phyloP scores from a whole-genome alignment of 345 rosid species.

The Lumnitzera littorea region DNA sequence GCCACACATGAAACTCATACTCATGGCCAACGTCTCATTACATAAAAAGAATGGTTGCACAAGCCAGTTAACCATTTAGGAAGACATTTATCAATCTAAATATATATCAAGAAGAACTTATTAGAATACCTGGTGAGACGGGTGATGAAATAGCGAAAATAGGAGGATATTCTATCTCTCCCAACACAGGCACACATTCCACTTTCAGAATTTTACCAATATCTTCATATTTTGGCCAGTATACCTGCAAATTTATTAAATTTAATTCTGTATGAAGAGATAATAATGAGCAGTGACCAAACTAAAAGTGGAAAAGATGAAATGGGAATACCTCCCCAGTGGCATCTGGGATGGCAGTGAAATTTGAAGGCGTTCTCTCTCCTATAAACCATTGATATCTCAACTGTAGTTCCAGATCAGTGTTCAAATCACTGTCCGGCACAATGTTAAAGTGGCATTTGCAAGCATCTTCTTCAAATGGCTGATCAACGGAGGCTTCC shows the following conservation, averaged over 20 bases:
- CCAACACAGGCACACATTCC: slow-evolving; percentile 63
- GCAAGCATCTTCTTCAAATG: slow-evolving; percentile 91
- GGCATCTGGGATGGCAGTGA: slow-evolving; percentile 68
- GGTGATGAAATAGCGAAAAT: slow-evolving; percentile 79
- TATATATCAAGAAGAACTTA: not conserved
- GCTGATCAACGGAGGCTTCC: slow-evolving; percentile 78
- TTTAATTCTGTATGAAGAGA: not conserved
- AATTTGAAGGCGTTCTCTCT: slow-evolving; percentile 63
- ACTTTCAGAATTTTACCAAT: slow-evolving; percentile 71
- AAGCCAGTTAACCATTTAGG: too few relatives aligned
- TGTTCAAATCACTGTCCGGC: slow-evolving; percentile 45
- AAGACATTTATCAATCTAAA: not conserved
- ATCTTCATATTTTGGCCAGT: slow-evolving; percentile 89
- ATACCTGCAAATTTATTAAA: slow-evolving; percentile 41
- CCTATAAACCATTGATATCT: slow-evolving; percentile 85
- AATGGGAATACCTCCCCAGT: slow-evolving; percentile 50
- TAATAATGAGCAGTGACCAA: not conserved
- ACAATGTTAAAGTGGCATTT: slow-evolving; percentile 62
- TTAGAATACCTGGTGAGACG: slow-evolving; percentile 57
- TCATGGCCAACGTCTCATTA: too few relatives aligned
- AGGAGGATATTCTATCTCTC: slow-evolving; percentile 63
- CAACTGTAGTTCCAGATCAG: slow-evolving; percentile 47
- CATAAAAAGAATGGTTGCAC: too few relatives aligned
- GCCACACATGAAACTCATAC: too few relatives aligned
- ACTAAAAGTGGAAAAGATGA: not conserved